Evolutionary conservation across 805 yeast genomes (phyloP).

Genomic region (Yamadazyma laniorum): DNA sequence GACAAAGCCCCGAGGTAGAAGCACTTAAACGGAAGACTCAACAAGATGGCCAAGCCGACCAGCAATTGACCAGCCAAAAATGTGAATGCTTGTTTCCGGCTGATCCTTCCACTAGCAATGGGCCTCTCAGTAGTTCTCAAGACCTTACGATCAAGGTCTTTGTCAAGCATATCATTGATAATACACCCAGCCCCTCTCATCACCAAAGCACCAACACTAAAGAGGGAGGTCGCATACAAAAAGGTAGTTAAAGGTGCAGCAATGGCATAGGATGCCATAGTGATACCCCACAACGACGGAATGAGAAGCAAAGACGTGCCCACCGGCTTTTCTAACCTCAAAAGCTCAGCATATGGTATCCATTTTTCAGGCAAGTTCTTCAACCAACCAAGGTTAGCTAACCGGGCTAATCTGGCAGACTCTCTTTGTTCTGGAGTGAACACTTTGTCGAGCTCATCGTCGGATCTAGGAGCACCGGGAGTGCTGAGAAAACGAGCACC

Average conservation of each 20-base stretch:
- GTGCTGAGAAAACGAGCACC: too few species aligned
- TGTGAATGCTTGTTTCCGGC: constrained; percentile 62
- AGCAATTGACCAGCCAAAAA: constrained; percentile 74
- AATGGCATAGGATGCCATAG: constrained; percentile 78
- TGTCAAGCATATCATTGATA: constrained; percentile 84
- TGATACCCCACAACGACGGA: constrained; percentile 91
- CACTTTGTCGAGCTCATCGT: constrained; percentile 4
- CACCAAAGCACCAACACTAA: constrained; percentile 79
- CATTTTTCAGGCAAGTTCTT: constrained; percentile 64
- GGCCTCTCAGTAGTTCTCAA: constrained; percentile 89
- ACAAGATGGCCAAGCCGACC: constrained; percentile 69
- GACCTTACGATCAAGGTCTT: constrained; percentile 79
- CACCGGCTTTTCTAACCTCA: constrained; percentile 93
- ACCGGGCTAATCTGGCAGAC: constrained; percentile 52
- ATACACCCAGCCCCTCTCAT: constrained; percentile 99
- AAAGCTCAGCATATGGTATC: constrained; percentile 89
- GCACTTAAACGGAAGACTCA: constrained; percentile 75
- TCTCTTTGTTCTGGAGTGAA: constrained; percentile 44
- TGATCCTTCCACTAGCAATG: constrained; percentile 82
- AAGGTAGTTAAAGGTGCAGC: constrained; percentile 70
- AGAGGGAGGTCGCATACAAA: constrained; percentile 59
- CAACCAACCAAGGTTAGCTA: constrained; percentile 44
- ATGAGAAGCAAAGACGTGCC: constrained; percentile 82
- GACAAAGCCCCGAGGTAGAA: constrained; percentile 81
- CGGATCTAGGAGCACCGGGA: background rate